These are phyloP conservation scores for Albatrellus ellisii DNA, from an alignment of 768 basidiomycete genomes.

Conservation along the genomic window DNA sequence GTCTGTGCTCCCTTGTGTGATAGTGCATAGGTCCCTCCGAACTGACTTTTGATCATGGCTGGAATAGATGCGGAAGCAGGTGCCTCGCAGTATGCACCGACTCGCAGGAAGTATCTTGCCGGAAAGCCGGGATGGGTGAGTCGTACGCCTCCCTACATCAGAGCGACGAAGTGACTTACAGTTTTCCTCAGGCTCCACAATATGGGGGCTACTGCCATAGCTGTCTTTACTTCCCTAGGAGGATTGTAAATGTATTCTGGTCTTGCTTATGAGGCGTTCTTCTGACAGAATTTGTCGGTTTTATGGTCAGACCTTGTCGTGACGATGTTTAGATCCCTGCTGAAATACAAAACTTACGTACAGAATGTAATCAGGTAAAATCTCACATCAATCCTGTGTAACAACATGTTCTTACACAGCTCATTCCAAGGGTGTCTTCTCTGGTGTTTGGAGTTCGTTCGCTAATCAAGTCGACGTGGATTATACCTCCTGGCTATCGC, in stretches of 20 bases:
- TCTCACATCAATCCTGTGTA: no score
- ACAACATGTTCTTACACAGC: no score
- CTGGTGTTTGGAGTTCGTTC: slow-evolving; percentile 58
- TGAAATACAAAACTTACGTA: slow-evolving; percentile 1
- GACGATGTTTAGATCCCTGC: background rate
- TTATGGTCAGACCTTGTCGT: slow-evolving; percentile 32
- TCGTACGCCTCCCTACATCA: no score
- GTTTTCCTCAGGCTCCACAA: slow-evolving; percentile 42
- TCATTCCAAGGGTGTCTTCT: slow-evolving; percentile 72
- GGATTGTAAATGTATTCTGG: slow-evolving; percentile 38
- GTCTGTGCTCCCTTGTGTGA: no score
- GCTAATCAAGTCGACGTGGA: background rate
- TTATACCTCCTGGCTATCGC: background rate
- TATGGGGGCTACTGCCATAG: slow-evolving; percentile 46
- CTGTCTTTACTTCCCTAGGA: slow-evolving; percentile 69
- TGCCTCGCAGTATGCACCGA: slow-evolving; percentile 17
- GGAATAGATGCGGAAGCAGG: background rate
- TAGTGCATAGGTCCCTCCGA: no score
- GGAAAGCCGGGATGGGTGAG: slow-evolving; percentile 58
- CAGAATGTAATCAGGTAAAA: slow-evolving; percentile 65
- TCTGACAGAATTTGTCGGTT: slow-evolving; percentile 27
- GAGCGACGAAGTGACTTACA: no score
- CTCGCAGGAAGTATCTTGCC: slow-evolving; percentile 38
- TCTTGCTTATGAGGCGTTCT: background rate
- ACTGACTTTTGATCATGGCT: no score